Conservation (phyloP, 441 rosid species). For the Rhodomyrtus psidioides region DNA sequence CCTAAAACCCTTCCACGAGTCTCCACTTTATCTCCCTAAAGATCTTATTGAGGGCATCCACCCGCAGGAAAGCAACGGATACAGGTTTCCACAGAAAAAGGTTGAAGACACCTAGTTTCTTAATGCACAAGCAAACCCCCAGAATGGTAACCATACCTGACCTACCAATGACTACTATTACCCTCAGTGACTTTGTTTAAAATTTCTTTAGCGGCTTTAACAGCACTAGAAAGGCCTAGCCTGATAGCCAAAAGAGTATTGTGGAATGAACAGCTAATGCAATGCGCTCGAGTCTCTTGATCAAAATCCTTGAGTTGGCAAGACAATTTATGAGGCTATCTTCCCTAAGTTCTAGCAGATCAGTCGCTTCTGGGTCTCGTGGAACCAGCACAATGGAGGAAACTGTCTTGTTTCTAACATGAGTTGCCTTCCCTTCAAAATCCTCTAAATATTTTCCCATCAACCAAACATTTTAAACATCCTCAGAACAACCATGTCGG, state of each 20-base stretch:
- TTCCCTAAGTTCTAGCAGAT: neutral
- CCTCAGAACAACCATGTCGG: neutral
- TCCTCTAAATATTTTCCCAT: neutral
- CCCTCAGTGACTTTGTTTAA: neutral
- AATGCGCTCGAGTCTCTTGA: neutral
- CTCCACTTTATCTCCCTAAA: neutral
- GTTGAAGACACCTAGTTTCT: neutral
- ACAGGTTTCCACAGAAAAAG: neutral
- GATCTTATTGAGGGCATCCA: neutral
- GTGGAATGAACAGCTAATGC: neutral
- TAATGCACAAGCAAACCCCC: neutral
- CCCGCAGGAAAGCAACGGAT: neutral
- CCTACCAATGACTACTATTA: neutral
- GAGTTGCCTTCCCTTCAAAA: neutral
- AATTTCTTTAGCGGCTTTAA: neutral
- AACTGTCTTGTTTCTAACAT: neutral
- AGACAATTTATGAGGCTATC: neutral
- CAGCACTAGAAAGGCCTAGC: neutral
- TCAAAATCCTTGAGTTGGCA: neutral
- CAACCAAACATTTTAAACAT: neutral
- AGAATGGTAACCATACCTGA: neutral
- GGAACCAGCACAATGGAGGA: neutral
- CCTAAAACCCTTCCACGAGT: neutral
- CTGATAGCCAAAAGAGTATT: neutral
- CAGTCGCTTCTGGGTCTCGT: neutral